Percentiles rank a stretch among this genome's conserved stretches.
Conservation (phyloP, 345 rosid species). For the Nasturtium officinale region DNA sequence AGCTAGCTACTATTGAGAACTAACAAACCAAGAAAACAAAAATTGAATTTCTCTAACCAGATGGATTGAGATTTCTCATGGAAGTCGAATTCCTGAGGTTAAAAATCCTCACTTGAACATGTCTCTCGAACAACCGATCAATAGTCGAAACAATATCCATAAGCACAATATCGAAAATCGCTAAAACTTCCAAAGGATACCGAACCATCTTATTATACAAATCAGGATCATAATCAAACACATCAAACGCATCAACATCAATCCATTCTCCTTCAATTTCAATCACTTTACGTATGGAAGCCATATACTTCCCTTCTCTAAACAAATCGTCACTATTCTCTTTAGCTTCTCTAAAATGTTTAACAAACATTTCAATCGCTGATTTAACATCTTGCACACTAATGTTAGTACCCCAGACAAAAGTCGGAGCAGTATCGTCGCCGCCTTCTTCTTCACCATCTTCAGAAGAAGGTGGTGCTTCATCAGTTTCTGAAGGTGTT, state of each 20-base stretch:
- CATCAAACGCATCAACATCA: constrained; percentile 87
- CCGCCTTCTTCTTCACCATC: constrained; percentile 68
- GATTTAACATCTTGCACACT: constrained; percentile 90
- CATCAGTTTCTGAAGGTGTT: constrained; percentile 35
- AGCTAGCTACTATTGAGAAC: too few species aligned
- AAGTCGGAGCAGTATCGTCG: constrained; percentile 76
- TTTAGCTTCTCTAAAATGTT: constrained; percentile 71
- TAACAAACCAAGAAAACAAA: too few species aligned
- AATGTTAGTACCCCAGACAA: constrained; percentile 95
- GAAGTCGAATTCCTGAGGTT: constrained; percentile 76
- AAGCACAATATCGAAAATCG: constrained; percentile 90
- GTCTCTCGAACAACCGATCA: constrained; percentile 78
- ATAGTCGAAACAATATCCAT: constrained; percentile 85
- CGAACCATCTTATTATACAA: constrained; percentile 86
- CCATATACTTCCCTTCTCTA: constrained; percentile 90
- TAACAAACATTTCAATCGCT: constrained; percentile 84
- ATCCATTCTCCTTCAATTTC: constrained; percentile 92
- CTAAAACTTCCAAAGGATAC: constrained; percentile 90
- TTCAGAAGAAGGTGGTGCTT: constrained; percentile 64
- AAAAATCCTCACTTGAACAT: constrained; percentile 79
- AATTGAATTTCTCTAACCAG: constrained; percentile 48
- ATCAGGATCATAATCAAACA: constrained; percentile 79
- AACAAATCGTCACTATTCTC: constrained; percentile 52
- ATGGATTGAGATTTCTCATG: constrained; percentile 93
- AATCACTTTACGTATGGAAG: constrained; percentile 64